A percentile compares a stretch with the other conserved stretches of the same genome.
These are phyloP conservation scores for Penicillium sumatraense DNA, from an alignment of 2,329 filamentous ascomycete genomes.

Conservation along the genomic window DNA sequence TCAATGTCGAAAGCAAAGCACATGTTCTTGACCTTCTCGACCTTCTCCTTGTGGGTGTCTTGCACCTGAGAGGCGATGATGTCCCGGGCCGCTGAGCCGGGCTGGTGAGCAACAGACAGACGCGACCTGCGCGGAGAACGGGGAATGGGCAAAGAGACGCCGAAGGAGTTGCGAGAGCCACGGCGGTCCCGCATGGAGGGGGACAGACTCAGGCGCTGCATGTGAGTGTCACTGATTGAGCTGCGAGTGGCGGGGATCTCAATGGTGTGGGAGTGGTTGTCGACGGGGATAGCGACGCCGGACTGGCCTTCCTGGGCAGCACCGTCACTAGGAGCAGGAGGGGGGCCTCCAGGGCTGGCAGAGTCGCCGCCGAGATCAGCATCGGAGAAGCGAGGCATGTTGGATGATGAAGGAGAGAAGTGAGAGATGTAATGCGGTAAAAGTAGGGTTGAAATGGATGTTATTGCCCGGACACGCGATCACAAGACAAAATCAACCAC, in stretches of 20 bases:
- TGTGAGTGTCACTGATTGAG: slow-evolving; percentile 71
- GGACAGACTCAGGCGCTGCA: slow-evolving; percentile 72
- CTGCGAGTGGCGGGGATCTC: slow-evolving; percentile 72
- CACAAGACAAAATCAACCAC: slow-evolving; percentile 3
- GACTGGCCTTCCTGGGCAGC: slow-evolving; percentile 32
- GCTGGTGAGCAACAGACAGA: slow-evolving; percentile 64
- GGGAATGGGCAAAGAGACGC: slow-evolving; percentile 74
- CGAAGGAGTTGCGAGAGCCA: slow-evolving; percentile 76
- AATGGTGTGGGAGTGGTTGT: slow-evolving; percentile 56
- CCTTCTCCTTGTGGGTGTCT: slow-evolving; percentile 68
- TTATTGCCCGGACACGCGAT: neutral
- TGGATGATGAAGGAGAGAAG: slow-evolving; percentile 31
- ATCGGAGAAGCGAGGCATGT: slow-evolving; percentile 65
- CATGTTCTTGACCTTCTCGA: slow-evolving; percentile 75
- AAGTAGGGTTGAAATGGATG: neutral
- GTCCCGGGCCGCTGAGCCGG: slow-evolving; percentile 62
- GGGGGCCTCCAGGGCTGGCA: slow-evolving; percentile 7
- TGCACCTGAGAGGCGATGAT: slow-evolving; percentile 74
- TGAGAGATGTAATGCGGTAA: neutral
- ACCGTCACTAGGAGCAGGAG: slow-evolving; percentile 23
- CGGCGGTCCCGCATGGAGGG: slow-evolving; percentile 72
- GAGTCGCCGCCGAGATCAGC: slow-evolving; percentile 55
- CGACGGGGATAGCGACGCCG: slow-evolving; percentile 49
- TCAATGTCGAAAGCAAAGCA: slow-evolving; percentile 74
- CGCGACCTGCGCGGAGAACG: slow-evolving; percentile 70